phyloP scores from a whole-genome alignment of 2,329 filamentous ascomycete species.

The Fusarium albosuccineum region DNA sequence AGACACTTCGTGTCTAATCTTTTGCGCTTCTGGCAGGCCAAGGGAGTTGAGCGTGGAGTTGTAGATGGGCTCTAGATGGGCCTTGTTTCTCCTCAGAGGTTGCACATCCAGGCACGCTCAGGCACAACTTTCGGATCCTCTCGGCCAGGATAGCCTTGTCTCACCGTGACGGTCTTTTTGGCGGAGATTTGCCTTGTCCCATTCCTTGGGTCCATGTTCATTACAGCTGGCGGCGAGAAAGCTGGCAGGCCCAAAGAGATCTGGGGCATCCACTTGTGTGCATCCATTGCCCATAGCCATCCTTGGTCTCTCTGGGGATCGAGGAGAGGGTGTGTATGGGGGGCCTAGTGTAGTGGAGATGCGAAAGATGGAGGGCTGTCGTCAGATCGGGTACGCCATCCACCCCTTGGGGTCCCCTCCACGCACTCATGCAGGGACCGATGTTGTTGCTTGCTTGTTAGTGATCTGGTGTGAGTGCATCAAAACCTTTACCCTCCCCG shows the following conservation, averaged over 20 bases:
- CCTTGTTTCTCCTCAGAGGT: conserved; percentile 27
- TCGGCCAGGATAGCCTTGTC: conserved; percentile 47
- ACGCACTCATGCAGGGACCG: conserved; percentile 43
- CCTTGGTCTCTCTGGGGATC: conserved; percentile 9
- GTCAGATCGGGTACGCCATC: conserved; percentile 9
- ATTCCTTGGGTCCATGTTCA: conserved; percentile 42
- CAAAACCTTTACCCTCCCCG: conserved; percentile 11
- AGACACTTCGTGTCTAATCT: conserved; percentile 9
- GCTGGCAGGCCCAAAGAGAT: conserved; percentile 25
- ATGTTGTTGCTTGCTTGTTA: conserved; percentile 18
- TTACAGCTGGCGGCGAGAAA: conserved; percentile 42
- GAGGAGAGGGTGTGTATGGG: conserved; percentile 12
- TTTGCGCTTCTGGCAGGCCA: conserved; percentile 3
- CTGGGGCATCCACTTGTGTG: conserved; percentile 25
- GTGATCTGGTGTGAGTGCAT: conserved; percentile 17
- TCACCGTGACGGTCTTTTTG: conserved; percentile 45
- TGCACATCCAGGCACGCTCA: conserved; percentile 36
- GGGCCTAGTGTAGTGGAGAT: conserved; percentile 23
- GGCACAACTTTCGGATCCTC: conserved; percentile 36
- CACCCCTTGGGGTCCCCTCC: conserved; percentile 40
- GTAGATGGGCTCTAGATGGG: conserved; percentile 21
- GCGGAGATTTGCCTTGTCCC: conserved; percentile 42
- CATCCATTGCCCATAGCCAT: conserved; percentile 6
- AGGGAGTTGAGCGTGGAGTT: conserved; percentile 35
- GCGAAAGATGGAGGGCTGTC: conserved; percentile 31